Conservation (phyloP, 1,284 basidiomycete species). For the Ustilago tritici region DNA sequence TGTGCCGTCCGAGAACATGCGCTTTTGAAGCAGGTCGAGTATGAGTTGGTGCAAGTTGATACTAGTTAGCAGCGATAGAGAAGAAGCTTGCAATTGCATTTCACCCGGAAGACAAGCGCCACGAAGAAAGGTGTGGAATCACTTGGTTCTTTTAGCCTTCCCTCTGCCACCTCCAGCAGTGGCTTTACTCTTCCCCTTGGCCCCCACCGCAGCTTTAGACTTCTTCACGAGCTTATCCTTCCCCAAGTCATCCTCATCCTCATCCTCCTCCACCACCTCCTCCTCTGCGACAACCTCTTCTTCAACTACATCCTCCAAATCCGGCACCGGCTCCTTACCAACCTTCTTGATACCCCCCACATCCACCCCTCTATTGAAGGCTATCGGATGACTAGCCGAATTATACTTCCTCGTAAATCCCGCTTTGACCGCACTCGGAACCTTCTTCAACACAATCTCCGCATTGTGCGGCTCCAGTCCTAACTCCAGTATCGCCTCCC, state of each 20-base stretch:
- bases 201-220: conserved; percentile 69
- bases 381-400: conserved; percentile 51
- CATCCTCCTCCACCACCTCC: conserved; percentile 57
- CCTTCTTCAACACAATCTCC: conserved; percentile 79
- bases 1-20: conserved; percentile 23
- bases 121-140: background rate
- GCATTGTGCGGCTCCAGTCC: conserved; percentile 85
- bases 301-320: conserved; percentile 64
- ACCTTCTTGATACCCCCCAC: conserved; percentile 40
- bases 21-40: background rate
- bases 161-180: no score
- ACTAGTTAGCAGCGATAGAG: background rate
- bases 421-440: conserved; percentile 83
- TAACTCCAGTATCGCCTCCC: conserved; percentile 93
- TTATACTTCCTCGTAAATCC: conserved; percentile 82
- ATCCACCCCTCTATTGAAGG: conserved; percentile 55
- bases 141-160: conserved; percentile 17
- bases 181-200: conserved; percentile 37
- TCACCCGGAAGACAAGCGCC: no score
- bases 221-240: conserved; percentile 75
- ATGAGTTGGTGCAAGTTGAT: background rate
- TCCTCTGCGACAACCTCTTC: conserved; percentile 69
- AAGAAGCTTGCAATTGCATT: no score
- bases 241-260: conserved; percentile 59
- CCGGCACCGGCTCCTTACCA: conserved; percentile 46